Base-by-base conservation (phyloP, 805 yeast species). In the Hanseniaspora meyeri region DNA sequence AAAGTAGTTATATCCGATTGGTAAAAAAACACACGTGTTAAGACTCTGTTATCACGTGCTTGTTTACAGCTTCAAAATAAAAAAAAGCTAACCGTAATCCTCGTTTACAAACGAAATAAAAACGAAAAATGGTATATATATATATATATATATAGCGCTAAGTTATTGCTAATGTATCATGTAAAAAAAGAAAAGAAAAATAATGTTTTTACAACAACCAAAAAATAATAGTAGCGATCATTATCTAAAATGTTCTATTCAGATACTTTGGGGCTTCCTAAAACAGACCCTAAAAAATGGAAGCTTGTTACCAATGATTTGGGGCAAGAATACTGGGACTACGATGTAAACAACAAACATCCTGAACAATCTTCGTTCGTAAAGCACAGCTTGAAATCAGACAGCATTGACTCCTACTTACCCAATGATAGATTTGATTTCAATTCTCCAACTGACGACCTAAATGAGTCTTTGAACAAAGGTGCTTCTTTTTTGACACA, bases 271-370 rank as follows among this genome's bases (percentile, higher is more conserved):
- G 86, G 85, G 0, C 65, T 87, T 8, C 81, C 81, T 0, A 74
- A 70, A 42, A 85, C 97, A 0, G 95, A 93, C 60, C 76, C 77
- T 1, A 61, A 67, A 1, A 73, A 79, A 14, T 91, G 98, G 98
- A 74, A 95, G 59, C 74, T 91, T 32, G 67, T 77, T 19, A 77
- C 84, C 0, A 83, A 83, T 59, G 77, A 78, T 38, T 14, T 49
- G 27, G 98, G 98, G 16, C 75, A 85, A 19, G 87, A 87, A 64
- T 75, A 77, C 46, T 91, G 98, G 98, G 82, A 78, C 32, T 91
- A 82, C 64, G 62, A 80, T 11, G 36, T 16, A 7, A 9, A 40
- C 14, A 69, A 68, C 36, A 68, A 74, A 24, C 75, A 77, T 20
- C 60, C 68, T 1, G 76, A 78, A 10, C 91, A 83, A 63, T 68